A percentile compares a stretch with the other conserved stretches of the same genome.
These are phyloP conservation scores for Alternaria panax DNA, from an alignment of 2,329 filamentous ascomycete species.

Conservation along the genomic window DNA sequence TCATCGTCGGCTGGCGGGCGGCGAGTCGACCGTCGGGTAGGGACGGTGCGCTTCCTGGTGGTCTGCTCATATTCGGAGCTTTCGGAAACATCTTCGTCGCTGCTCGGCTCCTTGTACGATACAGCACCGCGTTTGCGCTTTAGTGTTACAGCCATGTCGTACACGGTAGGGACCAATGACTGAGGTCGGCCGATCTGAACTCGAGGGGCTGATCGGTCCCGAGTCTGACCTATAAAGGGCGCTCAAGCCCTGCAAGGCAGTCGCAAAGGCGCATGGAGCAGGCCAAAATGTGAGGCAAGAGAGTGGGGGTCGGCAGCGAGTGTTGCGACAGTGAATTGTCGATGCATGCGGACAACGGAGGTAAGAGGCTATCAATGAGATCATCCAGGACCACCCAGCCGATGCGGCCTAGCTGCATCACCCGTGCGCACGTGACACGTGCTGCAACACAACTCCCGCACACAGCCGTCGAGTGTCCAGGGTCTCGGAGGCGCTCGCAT, in stretches of 20 bases:
- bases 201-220: background rate
- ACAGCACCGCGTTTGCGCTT: slow-evolving; percentile 48
- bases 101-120: slow-evolving; percentile 49
- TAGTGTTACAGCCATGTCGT: slow-evolving; percentile 37
- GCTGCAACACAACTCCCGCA: background rate
- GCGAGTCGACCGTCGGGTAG: slow-evolving; percentile 37
- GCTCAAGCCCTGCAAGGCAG: slow-evolving; percentile 4
- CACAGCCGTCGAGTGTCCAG: background rate
- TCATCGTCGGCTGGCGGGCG: slow-evolving; percentile 27
- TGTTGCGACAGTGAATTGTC: slow-evolving; percentile 9
- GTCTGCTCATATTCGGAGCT: slow-evolving; percentile 24
- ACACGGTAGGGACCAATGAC: slow-evolving; percentile 4
- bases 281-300: background rate
- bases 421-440: slow-evolving; percentile 11
- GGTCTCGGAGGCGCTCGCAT: background rate
- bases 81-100: slow-evolving; percentile 39
- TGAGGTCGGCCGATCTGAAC: background rate
- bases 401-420: slow-evolving; percentile 4
- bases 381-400: slow-evolving; percentile 2
- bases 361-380: slow-evolving; percentile 11
- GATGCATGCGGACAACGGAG: slow-evolving; percentile 15
- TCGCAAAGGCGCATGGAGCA: slow-evolving; percentile 9
- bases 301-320: background rate
- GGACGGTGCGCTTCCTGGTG: slow-evolving; percentile 23
- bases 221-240: slow-evolving; percentile 3